phyloP scores from a whole-genome alignment of 805 yeast species.

The Clavispora carvajalis region DNA sequence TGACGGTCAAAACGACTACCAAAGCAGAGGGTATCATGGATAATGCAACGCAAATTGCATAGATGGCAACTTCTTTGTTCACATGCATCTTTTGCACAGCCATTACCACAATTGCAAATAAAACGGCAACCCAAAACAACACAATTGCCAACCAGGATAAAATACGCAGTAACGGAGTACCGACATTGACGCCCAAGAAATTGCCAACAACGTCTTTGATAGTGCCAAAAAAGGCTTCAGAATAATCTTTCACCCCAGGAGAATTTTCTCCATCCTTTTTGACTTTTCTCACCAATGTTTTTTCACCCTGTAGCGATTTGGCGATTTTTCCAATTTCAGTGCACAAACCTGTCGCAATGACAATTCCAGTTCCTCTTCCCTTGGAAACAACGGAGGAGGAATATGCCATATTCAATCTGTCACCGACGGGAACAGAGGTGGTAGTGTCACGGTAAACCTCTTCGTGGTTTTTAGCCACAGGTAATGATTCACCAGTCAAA shows the following conservation, averaged over 20 bases:
- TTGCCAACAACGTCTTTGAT: slow-evolving; percentile 54
- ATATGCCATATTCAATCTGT: slow-evolving; percentile 65
- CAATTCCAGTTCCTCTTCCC: slow-evolving; percentile 72
- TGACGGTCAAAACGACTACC: slow-evolving; percentile 76
- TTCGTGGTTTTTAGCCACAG: slow-evolving; percentile 50
- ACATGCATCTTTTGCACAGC: slow-evolving; percentile 73
- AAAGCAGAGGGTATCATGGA: slow-evolving; percentile 81
- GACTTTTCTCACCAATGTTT: slow-evolving; percentile 34
- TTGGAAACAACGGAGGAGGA: slow-evolving; percentile 66
- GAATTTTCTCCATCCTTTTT: slow-evolving; percentile 38
- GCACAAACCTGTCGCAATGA: slow-evolving; percentile 57
- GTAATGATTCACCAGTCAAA: slow-evolving; percentile 62
- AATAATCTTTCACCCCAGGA: slow-evolving; percentile 39
- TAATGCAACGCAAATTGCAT: slow-evolving; percentile 80
- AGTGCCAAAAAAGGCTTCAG: slow-evolving; percentile 44
- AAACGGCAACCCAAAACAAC: slow-evolving; percentile 71
- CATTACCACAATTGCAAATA: slow-evolving; percentile 83
- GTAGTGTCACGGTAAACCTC: slow-evolving; percentile 31
- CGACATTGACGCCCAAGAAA: slow-evolving; percentile 68
- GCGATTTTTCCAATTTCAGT: slow-evolving; percentile 79
- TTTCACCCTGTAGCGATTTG: slow-evolving; percentile 21
- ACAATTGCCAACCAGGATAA: slow-evolving; percentile 72
- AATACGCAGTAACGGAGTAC: slow-evolving; percentile 77
- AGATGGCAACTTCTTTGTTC: slow-evolving; percentile 76
- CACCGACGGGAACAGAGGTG: slow-evolving; percentile 57